These are phyloP conservation scores for Bipolaris zeicola DNA, from an alignment of 2,329 filamentous ascomycete genomes.

Conservation along the genomic window DNA sequence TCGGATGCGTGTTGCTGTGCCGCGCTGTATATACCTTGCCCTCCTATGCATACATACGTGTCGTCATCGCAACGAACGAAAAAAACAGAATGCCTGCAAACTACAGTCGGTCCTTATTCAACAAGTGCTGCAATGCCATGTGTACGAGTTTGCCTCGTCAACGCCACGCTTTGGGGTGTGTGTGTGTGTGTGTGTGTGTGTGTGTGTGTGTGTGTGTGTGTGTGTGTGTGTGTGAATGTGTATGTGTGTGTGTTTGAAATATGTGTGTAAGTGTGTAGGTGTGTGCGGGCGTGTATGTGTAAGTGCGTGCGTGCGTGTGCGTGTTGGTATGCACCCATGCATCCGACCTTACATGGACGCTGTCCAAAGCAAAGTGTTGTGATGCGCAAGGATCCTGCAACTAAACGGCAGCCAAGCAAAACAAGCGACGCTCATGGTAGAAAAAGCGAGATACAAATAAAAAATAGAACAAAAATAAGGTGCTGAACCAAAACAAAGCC, in stretches of 20 bases:
- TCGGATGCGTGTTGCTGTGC: constrained; percentile 15
- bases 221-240: neutral
- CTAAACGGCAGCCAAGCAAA: neutral
- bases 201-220: neutral
- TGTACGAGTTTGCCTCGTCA: constrained; percentile 29
- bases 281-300: neutral
- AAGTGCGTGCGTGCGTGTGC: neutral
- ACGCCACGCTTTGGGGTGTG: constrained; percentile 14
- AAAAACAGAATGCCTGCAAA: constrained; percentile 7
- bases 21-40: constrained; percentile 15
- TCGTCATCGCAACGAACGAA: constrained; percentile 30
- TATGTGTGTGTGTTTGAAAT: neutral
- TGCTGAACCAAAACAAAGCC: constrained; percentile 10
- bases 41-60: constrained; percentile 31
- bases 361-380: constrained; percentile 18
- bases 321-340: neutral
- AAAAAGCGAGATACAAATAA: neutral
- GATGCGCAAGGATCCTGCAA: constrained; percentile 2
- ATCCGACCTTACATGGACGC: constrained; percentile 9
- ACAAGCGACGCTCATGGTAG: neutral
- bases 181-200: neutral
- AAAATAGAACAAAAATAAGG: neutral
- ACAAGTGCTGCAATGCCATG: constrained; percentile 29
- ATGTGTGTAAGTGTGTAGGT: neutral
- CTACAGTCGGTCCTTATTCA: constrained; percentile 13